These are phyloP conservation scores for Debaryomyces sp. DNA, from an alignment of 1,139 yeast species.

Conservation along the genomic window DNA sequence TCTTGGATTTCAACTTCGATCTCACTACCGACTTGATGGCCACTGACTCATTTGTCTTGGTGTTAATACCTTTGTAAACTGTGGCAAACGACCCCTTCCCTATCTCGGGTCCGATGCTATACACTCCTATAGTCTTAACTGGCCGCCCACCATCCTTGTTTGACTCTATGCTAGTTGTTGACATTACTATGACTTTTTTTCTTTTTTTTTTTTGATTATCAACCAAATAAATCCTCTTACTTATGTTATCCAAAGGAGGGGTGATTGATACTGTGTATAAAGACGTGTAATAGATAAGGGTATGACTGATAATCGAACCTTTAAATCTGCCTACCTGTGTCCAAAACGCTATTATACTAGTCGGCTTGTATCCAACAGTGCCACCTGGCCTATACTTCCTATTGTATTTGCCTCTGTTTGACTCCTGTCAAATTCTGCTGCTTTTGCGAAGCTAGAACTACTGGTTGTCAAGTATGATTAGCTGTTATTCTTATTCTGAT, in stretches of 20 bases:
- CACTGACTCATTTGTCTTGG: conserved; percentile 57
- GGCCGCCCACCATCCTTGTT: background rate
- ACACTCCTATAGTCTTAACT: conserved; percentile 28
- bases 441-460: background rate
- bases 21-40: conserved; percentile 89
- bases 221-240: background rate
- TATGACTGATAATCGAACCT: conserved; percentile 3
- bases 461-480: background rate
- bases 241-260: conserved; percentile 7
- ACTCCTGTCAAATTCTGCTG: background rate
- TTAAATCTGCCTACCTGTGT: background rate
- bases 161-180: conserved; percentile 3
- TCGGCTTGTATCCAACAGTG: background rate
- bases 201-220: background rate
- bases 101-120: conserved; percentile 47
- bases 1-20: conserved; percentile 80
- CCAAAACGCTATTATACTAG: background rate
- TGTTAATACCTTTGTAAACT: conserved; percentile 48
- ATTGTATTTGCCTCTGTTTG: background rate
- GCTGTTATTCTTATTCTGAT: background rate
- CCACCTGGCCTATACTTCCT: background rate
- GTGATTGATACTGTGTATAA: conserved; percentile 6
- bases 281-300: conserved; percentile 4
- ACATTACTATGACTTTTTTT: background rate
- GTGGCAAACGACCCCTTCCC: conserved; percentile 57